A percentile compares a stretch with the other conserved stretches of the same genome.
These are phyloP conservation scores for Lichtheimia ramosa DNA, from an alignment of 371 early-diverging fungal species.

Conservation along the genomic window DNA sequence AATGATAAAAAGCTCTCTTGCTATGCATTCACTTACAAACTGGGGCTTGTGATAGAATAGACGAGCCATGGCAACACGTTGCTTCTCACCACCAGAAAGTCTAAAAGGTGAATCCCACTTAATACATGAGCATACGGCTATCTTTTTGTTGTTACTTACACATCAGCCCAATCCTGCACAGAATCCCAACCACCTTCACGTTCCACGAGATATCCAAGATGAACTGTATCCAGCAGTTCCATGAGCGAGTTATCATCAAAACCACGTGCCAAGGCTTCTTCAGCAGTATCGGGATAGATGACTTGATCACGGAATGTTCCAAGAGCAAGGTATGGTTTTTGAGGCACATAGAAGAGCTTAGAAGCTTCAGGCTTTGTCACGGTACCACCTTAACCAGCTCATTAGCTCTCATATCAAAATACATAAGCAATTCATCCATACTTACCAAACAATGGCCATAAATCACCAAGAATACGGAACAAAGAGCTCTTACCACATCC, in stretches of 20 bases:
- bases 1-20: background rate
- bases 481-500: slow-evolving; percentile 90
- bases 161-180: slow-evolving; percentile 84
- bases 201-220: slow-evolving; percentile 70
- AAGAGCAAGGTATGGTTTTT: slow-evolving; percentile 89
- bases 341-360: slow-evolving; percentile 92
- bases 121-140: background rate
- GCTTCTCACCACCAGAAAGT: slow-evolving; percentile 83
- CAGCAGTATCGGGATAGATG: slow-evolving; percentile 76
- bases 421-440: background rate
- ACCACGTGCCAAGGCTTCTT: slow-evolving; percentile 54
- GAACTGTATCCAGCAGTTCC: slow-evolving; percentile 69
- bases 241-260: slow-evolving; percentile 64
- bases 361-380: slow-evolving; percentile 78
- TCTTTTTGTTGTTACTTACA: slow-evolving; percentile 23
- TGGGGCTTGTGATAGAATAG: slow-evolving; percentile 84
- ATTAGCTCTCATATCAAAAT: background rate
- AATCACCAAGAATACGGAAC: slow-evolving; percentile 91
- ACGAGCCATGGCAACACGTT: slow-evolving; percentile 81
- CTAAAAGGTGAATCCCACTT: slow-evolving; percentile 1
- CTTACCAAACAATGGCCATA: slow-evolving; percentile 82
- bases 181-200: slow-evolving; percentile 87
- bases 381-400: slow-evolving; percentile 58
- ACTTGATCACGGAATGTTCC: slow-evolving; percentile 92
- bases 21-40: slow-evolving; percentile 51